Evolutionary conservation across 768 basidiomycete species (phyloP), one percentile per base, ranked within the genome.

Genomic region (Boletellus sp.): DNA sequence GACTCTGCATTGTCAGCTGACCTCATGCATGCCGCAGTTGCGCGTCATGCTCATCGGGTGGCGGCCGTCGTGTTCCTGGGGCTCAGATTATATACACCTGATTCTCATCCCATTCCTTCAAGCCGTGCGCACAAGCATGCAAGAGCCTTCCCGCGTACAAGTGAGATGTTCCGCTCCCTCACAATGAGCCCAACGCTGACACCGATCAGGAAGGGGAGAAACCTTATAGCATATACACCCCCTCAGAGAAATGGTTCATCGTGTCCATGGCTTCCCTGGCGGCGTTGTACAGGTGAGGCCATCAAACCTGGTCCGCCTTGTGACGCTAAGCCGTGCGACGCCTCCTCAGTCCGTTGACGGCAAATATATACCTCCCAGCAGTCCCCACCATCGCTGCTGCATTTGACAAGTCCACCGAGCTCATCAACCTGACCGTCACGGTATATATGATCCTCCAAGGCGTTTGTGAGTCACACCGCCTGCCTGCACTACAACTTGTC

Each of bases 361-460:
- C 86, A 3, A 89, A 83, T 49, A 85, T 90, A 49, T 91, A 90
- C 62, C 80, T 89, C 41, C 88, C 89, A 6, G 87, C 83, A 12
- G 84, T 94, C 35, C 90, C 90, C 1, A 73, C 78, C 0, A 68
- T 93, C 20, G 74, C 83, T 1, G 53, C 52, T 2, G 77, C 70
- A 6, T 82, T 94, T 60, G 62, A 83, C 57, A 79, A 81, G 48
- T 79, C 83, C 0, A 76, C 75, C 9, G 86, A 89, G 57, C 72
- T 83, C 10, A 90, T 92, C 35, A 91, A 90, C 62, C 63, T 93
- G 36, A 88, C 89, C 8, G 84, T 91, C 17, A 83, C 82, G 0
- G 67, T 78, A 16, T 81, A 81, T 57, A 76, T 83, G 71, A 58
- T 78, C n/a, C 51, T 75, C n/a, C 73, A 74, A 46, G 77, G 73